Conservation (phyloP, 1,284 basidiomycete species). For the Leccinum fuscescens region DNA sequence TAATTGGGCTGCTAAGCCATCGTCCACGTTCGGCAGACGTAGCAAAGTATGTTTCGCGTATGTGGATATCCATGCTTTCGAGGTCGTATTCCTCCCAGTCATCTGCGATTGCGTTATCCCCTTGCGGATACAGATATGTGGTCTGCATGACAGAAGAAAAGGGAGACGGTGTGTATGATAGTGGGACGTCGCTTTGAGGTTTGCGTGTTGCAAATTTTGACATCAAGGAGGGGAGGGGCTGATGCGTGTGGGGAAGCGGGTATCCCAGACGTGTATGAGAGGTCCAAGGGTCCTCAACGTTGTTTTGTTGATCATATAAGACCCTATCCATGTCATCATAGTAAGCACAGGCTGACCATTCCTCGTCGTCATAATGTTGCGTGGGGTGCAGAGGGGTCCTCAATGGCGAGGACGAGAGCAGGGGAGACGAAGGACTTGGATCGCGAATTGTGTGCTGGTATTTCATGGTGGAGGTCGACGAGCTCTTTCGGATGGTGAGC, state of each 20-base stretch:
- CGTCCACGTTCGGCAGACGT: constrained; percentile 52
- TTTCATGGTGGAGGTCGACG: constrained; percentile 17
- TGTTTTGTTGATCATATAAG: not conserved
- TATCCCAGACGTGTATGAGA: not conserved
- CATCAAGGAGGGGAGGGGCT: constrained; percentile 21
- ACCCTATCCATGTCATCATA: not conserved
- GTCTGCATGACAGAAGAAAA: not conserved
- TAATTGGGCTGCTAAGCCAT: constrained; percentile 49
- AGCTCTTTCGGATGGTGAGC: constrained; percentile 21
- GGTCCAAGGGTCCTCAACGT: constrained; percentile 5
- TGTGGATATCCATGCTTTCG: constrained; percentile 34
- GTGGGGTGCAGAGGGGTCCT: constrained; percentile 14
- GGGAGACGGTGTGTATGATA: constrained; percentile 1
- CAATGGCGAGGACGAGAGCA: constrained; percentile 18
- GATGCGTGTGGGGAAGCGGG: constrained; percentile 1
- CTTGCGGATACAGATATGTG: constrained; percentile 4
- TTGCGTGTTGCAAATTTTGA: constrained; percentile 15
- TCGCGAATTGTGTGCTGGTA: not conserved
- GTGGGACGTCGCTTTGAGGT: not conserved
- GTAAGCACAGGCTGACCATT: constrained; percentile 5
- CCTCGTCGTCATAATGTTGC: constrained; percentile 4
- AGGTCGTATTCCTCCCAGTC: constrained; percentile 32
- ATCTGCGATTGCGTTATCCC: constrained; percentile 18
- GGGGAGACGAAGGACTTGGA: constrained; percentile 15
- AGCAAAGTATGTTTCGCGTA: constrained; percentile 47